phyloP scores from a whole-genome alignment of 2,329 filamentous ascomycete genomes.

The Samsoniella hepiali region DNA sequence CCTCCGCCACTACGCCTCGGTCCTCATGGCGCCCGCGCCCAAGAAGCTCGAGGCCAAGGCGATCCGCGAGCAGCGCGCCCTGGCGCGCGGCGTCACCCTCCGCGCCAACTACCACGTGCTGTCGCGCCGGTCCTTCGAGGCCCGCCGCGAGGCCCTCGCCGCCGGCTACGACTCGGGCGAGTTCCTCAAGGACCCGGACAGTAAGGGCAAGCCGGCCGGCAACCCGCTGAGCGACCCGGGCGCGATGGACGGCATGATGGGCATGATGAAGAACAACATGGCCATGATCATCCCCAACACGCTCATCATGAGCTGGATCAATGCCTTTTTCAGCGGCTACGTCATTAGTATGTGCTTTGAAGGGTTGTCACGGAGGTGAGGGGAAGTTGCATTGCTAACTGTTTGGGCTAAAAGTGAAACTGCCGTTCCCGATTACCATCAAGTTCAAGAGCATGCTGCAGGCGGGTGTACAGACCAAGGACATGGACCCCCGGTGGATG shows the following conservation, averaged over 20 bases:
- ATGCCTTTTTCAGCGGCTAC: slow-evolving; percentile 97
- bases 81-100: slow-evolving; percentile 79
- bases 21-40: slow-evolving; percentile 80
- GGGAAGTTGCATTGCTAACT: not conserved
- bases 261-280: slow-evolving; percentile 99
- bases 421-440: slow-evolving; percentile 94
- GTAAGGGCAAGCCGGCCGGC: slow-evolving; percentile 78
- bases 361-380: not conserved
- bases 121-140: slow-evolving; percentile 71
- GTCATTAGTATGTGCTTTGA: slow-evolving; percentile 69
- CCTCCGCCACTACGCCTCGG: slow-evolving; percentile 90
- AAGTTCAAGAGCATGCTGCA: slow-evolving; percentile 99
- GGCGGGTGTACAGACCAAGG: slow-evolving; percentile 89
- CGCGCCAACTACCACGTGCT: slow-evolving; percentile 80
- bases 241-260: slow-evolving; percentile 99
- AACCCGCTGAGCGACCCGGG: slow-evolving; percentile 95
- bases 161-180: slow-evolving; percentile 79
- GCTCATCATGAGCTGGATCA: slow-evolving; percentile 99
- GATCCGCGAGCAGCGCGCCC: slow-evolving; percentile 80
- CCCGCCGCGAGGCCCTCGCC: slow-evolving; percentile 76
- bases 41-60: slow-evolving; percentile 75
- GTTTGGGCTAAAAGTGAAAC: slow-evolving; percentile 65
- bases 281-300: slow-evolving; percentile 99
- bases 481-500: slow-evolving; percentile 98
- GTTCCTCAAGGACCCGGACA: slow-evolving; percentile 86